These are phyloP conservation scores for Parmelia sp. DNA, from an alignment of 495 filamentous ascomycete species.

Conservation along the genomic window DNA sequence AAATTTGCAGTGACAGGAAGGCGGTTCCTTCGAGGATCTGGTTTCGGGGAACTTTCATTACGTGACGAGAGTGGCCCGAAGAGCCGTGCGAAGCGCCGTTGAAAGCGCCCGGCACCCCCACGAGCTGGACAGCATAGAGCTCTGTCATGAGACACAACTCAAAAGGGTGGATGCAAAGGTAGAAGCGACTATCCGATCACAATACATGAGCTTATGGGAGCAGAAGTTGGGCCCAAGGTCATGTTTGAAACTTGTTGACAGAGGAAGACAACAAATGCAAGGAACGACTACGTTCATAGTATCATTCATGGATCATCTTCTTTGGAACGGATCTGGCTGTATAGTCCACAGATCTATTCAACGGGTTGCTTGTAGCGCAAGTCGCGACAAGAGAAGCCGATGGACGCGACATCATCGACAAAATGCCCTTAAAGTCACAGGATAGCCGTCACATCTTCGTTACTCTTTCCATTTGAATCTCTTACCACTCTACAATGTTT, in stretches of 20 bases:
- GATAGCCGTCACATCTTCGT: background rate
- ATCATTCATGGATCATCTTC: background rate
- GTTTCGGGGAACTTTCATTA: too few relatives aligned
- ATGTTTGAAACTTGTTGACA: background rate
- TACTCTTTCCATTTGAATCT: background rate
- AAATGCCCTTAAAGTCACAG: background rate
- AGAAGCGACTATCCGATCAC: background rate
- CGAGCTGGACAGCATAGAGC: too few relatives aligned
- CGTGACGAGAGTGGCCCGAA: too few relatives aligned
- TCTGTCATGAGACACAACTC: background rate
- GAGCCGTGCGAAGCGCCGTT: background rate
- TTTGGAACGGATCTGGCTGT: background rate
- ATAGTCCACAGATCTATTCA: background rate
- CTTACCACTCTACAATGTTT: background rate
- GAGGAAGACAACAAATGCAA: background rate
- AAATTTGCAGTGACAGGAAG: too few relatives aligned
- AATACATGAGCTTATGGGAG: background rate
- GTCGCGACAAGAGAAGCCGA: background rate
- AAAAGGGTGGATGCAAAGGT: background rate
- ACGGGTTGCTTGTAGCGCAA: constrained; percentile 4
- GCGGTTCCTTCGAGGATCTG: too few relatives aligned
- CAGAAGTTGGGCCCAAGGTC: background rate
- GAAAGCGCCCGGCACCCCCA: too few relatives aligned
- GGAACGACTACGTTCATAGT: background rate
- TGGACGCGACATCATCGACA: background rate